phyloP scores from a whole-genome alignment of 140 eudicot species.

The Ambrosia hybrid region DNA sequence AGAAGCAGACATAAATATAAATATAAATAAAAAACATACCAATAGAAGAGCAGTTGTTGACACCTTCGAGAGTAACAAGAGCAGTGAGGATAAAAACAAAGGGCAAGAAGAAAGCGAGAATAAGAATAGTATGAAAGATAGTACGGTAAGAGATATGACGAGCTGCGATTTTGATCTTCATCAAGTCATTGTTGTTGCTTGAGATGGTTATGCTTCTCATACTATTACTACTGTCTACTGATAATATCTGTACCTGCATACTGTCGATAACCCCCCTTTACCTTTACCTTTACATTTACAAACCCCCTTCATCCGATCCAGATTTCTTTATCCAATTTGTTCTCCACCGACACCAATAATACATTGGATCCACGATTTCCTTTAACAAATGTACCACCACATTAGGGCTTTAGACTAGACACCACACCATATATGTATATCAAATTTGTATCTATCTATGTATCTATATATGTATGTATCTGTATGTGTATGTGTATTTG shows the following conservation, averaged over 20 bases:
- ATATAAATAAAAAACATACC: constrained; percentile 49
- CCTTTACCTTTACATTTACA: too few species aligned
- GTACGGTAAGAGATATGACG: constrained; percentile 90
- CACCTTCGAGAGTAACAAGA: constrained; percentile 94
- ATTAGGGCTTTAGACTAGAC: constrained; percentile 17
- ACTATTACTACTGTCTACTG: constrained; percentile 38
- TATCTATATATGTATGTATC: constrained; percentile 5
- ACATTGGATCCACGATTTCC: constrained; percentile 14
- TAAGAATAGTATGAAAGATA: constrained; percentile 73
- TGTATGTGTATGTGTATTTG: not conserved
- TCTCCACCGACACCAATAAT: not conserved
- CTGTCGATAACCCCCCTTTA: not conserved
- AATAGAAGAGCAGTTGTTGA: constrained; percentile 90
- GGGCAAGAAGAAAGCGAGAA: constrained; percentile 84
- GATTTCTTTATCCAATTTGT: too few species aligned
- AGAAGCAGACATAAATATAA: too few species aligned
- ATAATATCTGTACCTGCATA: constrained; percentile 92
- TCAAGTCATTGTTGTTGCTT: constrained; percentile 55
- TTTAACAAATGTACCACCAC: too few species aligned
- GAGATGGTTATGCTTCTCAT: constrained; percentile 94
- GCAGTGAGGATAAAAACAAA: constrained; percentile 96
- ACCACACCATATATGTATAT: not conserved
- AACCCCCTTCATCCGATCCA: constrained; percentile 11
- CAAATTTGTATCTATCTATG: too few species aligned
- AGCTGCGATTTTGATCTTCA: constrained; percentile 98